Evolutionary conservation across 2,329 filamentous ascomycete species (phyloP).

Genomic region (Fusarium tanahbumbuense): DNA sequence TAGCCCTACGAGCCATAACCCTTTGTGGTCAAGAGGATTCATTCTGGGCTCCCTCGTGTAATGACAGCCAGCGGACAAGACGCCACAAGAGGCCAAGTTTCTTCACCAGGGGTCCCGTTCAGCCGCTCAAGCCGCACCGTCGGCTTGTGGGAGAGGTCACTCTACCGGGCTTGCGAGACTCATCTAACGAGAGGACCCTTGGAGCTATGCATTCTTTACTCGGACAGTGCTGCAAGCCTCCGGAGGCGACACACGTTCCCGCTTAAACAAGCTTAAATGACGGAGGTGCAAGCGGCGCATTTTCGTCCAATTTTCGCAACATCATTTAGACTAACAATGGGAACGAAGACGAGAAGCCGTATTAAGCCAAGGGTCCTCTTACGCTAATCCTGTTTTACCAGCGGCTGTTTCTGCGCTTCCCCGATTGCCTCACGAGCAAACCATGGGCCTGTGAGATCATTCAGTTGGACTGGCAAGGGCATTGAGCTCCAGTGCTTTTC

Average conservation of each 20-base stretch:
- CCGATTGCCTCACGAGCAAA: neutral
- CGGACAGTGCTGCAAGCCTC: conserved; percentile 9
- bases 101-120: conserved; percentile 18
- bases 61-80: conserved; percentile 16
- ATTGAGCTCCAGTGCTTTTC: neutral
- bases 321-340: neutral
- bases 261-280: conserved; percentile 39
- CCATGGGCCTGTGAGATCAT: neutral
- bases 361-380: neutral
- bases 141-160: conserved; percentile 20
- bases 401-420: neutral
- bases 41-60: conserved; percentile 14
- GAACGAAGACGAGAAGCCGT: neutral
- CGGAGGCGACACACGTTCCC: neutral
- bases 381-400: neutral
- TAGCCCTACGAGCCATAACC: conserved; percentile 29
- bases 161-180: conserved; percentile 11
- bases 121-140: conserved; percentile 18
- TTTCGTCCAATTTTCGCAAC: conserved; percentile 1
- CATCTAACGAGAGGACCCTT: neutral
- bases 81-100: conserved; percentile 14
- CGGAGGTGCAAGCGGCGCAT: conserved; percentile 1
- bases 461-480: neutral
- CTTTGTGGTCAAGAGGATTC: conserved; percentile 27
- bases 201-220: neutral